Evolutionary conservation across 805 yeast genomes (phyloP), one percentile per base, ranked within the genome.

Genomic region (Cyberlindnera petersonii): DNA sequence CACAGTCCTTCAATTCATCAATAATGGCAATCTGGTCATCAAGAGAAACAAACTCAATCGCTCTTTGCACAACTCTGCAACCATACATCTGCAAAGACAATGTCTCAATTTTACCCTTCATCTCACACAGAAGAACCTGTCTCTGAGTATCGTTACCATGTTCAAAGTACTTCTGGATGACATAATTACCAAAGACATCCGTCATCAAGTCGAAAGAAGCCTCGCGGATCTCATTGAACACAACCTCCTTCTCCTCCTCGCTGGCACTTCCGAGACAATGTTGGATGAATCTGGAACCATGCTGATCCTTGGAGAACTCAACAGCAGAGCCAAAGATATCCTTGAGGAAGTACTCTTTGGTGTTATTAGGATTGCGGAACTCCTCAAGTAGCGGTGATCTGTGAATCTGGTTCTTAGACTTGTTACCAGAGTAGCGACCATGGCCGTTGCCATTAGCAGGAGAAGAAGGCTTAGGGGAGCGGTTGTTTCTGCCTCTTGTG

Each of bases 141-240:
- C 74, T 78, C 58, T 91, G 97, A 18, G 77, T 72, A 19, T 63
- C 70, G 4, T 80, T 68, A 23, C 97, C 96, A 53, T 67, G 72
- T 64, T 93, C 98, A 61, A 93, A 86, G 55, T 79, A 86, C 61
- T 91, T 89, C 63, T 93, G 99, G 40, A 93, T 86, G 20, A 93
- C 97, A 58, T 93, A 93, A 61, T 93, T 93, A 42, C 99, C 99
- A 64, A 93, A 93, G 8, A 93, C 98, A 66, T 93, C 98, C 14
- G 94, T 87, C 82, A 89, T 85, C 46, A 93, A 68, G 39, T 82
- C 88, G 40, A 81, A 69, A 4, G 89, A 74, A 46, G 78, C 75
- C 18, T 78, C 81, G 53, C 88, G 68, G 26, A 93, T 79, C 62
- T 89, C 97, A 47, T 80, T 80, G 65, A 91, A 89, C 15, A 93